Conservation (phyloP, 306 rosid species). For the Castanea crenata region DNA sequence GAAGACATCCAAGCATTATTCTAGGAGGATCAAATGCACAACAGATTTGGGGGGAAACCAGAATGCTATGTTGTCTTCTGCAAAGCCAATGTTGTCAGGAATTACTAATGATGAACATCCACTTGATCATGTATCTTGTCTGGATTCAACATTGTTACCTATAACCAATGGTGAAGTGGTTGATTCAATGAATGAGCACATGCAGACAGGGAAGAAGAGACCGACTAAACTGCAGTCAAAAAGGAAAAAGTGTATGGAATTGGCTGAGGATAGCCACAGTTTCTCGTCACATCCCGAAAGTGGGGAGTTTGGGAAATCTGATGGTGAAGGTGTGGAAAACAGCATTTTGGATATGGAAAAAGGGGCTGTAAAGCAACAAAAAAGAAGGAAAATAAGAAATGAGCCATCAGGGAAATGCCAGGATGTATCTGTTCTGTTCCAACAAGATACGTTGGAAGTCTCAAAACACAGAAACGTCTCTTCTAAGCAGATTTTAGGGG, state of each 20-base stretch:
- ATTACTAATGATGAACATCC: constrained; percentile 11
- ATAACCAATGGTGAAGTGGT: constrained; percentile 8
- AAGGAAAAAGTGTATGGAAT: neutral
- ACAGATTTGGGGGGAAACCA: constrained; percentile 5
- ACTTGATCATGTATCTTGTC: neutral
- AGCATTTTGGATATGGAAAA: constrained; percentile 11
- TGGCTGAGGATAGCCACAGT: constrained; percentile 7
- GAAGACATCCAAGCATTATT: constrained; percentile 10
- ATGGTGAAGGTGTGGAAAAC: constrained; percentile 14
- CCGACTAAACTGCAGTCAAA: neutral
- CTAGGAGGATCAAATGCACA: neutral
- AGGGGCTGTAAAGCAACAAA: neutral
- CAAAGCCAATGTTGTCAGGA: constrained; percentile 19
- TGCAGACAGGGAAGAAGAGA: neutral
- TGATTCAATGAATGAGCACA: neutral
- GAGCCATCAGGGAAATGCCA: constrained; percentile 20
- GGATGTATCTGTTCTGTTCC: neutral
- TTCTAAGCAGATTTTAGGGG: constrained; percentile 29
- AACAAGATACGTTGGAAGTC: constrained; percentile 7
- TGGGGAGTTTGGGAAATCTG: neutral
- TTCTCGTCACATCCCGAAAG: neutral
- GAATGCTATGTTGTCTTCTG: constrained; percentile 19
- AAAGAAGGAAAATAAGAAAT: constrained; percentile 13
- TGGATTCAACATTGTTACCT: constrained; percentile 8
- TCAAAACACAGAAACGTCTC: constrained; percentile 2